Conservation (phyloP, 495 filamentous ascomycete species). For the Aspergillus incahuasiensis region DNA sequence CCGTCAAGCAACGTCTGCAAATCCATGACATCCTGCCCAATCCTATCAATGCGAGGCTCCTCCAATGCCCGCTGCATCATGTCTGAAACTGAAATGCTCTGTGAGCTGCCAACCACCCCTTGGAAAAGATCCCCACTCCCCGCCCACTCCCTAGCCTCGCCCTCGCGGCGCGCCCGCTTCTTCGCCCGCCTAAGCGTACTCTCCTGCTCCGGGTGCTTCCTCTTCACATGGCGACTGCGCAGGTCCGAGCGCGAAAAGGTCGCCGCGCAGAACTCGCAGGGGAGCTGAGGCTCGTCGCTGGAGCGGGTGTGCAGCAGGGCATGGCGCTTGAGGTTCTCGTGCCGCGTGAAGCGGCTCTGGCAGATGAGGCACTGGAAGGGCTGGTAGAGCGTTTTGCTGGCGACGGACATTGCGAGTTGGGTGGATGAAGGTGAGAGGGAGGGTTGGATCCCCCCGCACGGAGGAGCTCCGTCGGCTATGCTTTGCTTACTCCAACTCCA, state of each 20-base stretch:
- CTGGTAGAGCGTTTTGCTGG: slow-evolving; percentile 17
- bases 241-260: slow-evolving; percentile 32
- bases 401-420: slow-evolving; percentile 11
- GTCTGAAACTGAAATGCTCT: neutral
- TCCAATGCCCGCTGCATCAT: neutral
- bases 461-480: neutral
- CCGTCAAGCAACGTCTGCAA: neutral
- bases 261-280: slow-evolving; percentile 27
- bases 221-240: slow-evolving; percentile 33
- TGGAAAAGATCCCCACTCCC: neutral
- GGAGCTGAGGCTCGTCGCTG: slow-evolving; percentile 18
- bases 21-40: neutral
- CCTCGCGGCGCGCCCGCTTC: slow-evolving; percentile 6
- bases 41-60: neutral
- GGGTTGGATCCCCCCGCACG: neutral
- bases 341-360: slow-evolving; percentile 32
- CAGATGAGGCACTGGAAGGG: slow-evolving; percentile 35
- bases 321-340: slow-evolving; percentile 40
- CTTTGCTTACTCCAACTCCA: neutral
- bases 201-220: slow-evolving; percentile 30
- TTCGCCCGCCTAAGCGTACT: slow-evolving; percentile 6
- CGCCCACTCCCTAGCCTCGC: neutral
- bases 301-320: slow-evolving; percentile 28
- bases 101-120: neutral
- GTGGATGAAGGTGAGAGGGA: neutral